Evolutionary conservation across 2,329 filamentous ascomycete species (phyloP).

Genomic region (Trichoderma sp.): DNA sequence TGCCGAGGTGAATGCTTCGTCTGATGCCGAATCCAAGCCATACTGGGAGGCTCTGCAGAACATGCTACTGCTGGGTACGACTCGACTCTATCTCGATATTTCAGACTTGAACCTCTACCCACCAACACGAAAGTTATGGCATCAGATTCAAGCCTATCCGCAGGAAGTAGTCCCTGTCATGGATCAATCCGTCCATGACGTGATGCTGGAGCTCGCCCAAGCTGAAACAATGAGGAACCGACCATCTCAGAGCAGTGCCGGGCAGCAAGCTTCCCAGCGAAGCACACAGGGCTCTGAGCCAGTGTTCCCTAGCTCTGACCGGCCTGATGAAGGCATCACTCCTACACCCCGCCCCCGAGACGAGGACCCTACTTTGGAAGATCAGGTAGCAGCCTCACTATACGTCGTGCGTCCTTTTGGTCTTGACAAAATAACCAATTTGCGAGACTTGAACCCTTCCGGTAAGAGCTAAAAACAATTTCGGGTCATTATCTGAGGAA

Average conservation of each 20-base stretch:
- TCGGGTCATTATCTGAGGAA: neutral
- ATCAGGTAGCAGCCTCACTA: slow-evolving; percentile 74
- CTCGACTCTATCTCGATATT: slow-evolving; percentile 83
- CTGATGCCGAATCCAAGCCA: slow-evolving; percentile 74
- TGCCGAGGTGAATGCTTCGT: slow-evolving; percentile 68
- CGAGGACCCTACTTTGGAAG: slow-evolving; percentile 65
- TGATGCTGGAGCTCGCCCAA: slow-evolving; percentile 86
- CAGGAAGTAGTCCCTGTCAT: slow-evolving; percentile 96
- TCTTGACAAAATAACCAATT: slow-evolving; percentile 81
- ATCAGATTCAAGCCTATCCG: slow-evolving; percentile 90
- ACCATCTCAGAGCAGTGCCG: slow-evolving; percentile 59
- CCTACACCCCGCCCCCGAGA: slow-evolving; percentile 45
- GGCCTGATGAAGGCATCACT: slow-evolving; percentile 49
- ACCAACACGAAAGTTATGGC: slow-evolving; percentile 88
- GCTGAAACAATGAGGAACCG: slow-evolving; percentile 74
- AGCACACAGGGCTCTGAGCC: slow-evolving; percentile 69
- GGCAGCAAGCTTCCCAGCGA: slow-evolving; percentile 47
- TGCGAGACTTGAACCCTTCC: slow-evolving; percentile 90
- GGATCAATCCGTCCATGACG: slow-evolving; percentile 91
- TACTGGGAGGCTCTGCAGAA: slow-evolving; percentile 85
- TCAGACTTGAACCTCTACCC: slow-evolving; percentile 91
- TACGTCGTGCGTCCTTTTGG: slow-evolving; percentile 91
- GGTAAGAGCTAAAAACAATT: slow-evolving; percentile 46
- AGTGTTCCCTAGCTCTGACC: slow-evolving; percentile 77
- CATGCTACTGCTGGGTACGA: slow-evolving; percentile 85